These are phyloP conservation scores for Schrenkiella parvula DNA, from an alignment of 345 rosid species.

Conservation along the genomic window DNA sequence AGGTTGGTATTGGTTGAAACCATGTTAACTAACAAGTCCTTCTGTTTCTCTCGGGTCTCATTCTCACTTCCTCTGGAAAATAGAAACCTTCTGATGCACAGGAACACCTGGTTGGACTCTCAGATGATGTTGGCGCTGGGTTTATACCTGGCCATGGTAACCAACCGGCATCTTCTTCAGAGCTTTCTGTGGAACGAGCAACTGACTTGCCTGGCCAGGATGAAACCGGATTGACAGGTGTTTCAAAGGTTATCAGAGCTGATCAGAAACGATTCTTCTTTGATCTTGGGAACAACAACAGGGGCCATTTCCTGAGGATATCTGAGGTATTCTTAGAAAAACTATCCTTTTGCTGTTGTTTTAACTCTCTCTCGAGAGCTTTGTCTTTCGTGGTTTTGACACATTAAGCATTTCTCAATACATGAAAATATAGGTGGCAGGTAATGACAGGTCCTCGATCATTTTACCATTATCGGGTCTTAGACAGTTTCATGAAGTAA, in stretches of 20 bases:
- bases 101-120: conserved; percentile 79
- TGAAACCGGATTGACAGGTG: conserved; percentile 56
- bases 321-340: conserved; percentile 58
- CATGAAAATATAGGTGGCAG: conserved; percentile 66
- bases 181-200: conserved; percentile 63
- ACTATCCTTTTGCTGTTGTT: not conserved
- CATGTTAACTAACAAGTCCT: not conserved
- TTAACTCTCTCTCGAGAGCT: not conserved
- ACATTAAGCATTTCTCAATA: not conserved
- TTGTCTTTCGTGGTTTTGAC: not conserved
- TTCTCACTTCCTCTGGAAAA: conserved; percentile 4
- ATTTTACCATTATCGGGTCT: conserved; percentile 91
- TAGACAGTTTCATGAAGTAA: conserved; percentile 87
- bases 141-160: conserved; percentile 90
- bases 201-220: conserved; percentile 69
- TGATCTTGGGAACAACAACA: conserved; percentile 90
- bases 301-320: conserved; percentile 94
- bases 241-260: conserved; percentile 82
- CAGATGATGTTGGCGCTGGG: conserved; percentile 99
- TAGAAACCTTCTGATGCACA: conserved; percentile 73
- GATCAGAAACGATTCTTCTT: conserved; percentile 95
- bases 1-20: conserved; percentile 34
- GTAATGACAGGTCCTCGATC: conserved; percentile 91
- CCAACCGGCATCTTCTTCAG: conserved; percentile 68
- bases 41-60: conserved; percentile 11